A percentile compares a stretch with the other conserved stretches of the same genome.
phyloP scores from a whole-genome alignment of 345 rosid species.

The Gynandropsis gynandra region DNA sequence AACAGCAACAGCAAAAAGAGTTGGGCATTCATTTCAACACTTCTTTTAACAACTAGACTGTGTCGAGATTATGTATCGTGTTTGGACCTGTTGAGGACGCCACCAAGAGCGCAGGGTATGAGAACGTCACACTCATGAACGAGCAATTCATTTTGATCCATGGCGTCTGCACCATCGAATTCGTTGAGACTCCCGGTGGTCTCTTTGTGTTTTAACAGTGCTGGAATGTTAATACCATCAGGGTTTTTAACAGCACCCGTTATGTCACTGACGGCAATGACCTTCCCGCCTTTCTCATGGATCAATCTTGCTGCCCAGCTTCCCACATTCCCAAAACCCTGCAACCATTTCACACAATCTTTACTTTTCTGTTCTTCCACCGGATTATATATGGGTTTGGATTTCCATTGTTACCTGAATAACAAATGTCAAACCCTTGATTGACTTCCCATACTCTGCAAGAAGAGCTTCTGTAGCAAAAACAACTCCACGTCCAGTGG shows the following conservation, averaged over 20 bases:
- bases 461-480: slow-evolving; percentile 88
- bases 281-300: slow-evolving; percentile 63
- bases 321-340: slow-evolving; percentile 99
- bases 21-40: too few relatives aligned
- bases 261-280: slow-evolving; percentile 80
- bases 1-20: too few relatives aligned
- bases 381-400: slow-evolving; percentile 3
- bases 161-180: slow-evolving; percentile 51
- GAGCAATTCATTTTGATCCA: slow-evolving; percentile 53
- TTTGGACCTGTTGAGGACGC: slow-evolving; percentile 76
- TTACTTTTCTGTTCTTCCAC: slow-evolving; percentile 4
- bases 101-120: slow-evolving; percentile 91
- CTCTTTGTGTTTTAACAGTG: slow-evolving; percentile 52
- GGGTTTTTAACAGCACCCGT: slow-evolving; percentile 83
- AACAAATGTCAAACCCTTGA: slow-evolving; percentile 61
- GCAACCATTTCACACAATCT: slow-evolving; percentile 14
- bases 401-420: slow-evolving; percentile 49
- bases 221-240: slow-evolving; percentile 58
- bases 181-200: slow-evolving; percentile 70
- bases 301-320: slow-evolving; percentile 93
- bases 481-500: slow-evolving; percentile 88
- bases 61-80: not conserved
- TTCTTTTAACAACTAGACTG: too few relatives aligned
- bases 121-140: slow-evolving; percentile 84
- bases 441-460: slow-evolving; percentile 62